Evolutionary conservation across 192 early-diverging fungal species (phyloP).

Genomic region (Coemansia javaensis): DNA sequence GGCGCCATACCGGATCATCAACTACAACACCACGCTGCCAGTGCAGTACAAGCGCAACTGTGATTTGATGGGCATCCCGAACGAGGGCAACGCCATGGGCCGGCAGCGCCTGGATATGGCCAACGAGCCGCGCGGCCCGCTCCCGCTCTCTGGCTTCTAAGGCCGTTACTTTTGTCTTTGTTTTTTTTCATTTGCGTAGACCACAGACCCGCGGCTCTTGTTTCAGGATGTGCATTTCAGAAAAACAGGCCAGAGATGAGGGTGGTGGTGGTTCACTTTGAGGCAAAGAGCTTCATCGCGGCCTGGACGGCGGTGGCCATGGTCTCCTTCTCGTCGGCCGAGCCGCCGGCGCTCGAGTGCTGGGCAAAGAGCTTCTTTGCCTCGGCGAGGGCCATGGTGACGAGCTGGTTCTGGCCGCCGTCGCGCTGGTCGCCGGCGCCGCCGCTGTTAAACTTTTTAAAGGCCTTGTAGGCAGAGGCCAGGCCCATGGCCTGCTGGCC

Average conservation of each 20-base stretch:
- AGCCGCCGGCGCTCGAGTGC: slow-evolving; percentile 32
- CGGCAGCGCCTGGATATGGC: slow-evolving; percentile 61
- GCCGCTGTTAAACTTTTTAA: slow-evolving; percentile 6
- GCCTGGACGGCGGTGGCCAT: slow-evolving; percentile 47
- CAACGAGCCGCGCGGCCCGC: slow-evolving; percentile 52
- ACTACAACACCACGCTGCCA: slow-evolving; percentile 49
- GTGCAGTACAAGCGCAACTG: slow-evolving; percentile 58
- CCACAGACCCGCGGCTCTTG: no score
- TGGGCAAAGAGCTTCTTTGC: slow-evolving; percentile 36
- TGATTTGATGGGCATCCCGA: slow-evolving; percentile 54
- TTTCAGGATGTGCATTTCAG: neutral
- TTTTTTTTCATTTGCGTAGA: neutral
- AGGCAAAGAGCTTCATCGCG: slow-evolving; percentile 37
- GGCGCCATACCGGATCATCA: slow-evolving; percentile 55
- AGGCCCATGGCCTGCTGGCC: slow-evolving; percentile 38
- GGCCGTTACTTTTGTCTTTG: neutral
- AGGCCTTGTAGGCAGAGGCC: slow-evolving; percentile 45
- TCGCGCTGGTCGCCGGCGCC: slow-evolving; percentile 1
- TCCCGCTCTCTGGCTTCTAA: slow-evolving; percentile 29
- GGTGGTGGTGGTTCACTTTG: no score
- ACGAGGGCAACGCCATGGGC: slow-evolving; percentile 71
- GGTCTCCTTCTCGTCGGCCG: slow-evolving; percentile 35
- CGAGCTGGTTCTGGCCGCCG: slow-evolving; percentile 36
- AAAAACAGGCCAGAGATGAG: neutral
- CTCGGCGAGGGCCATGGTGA: slow-evolving; percentile 40